Base-by-base conservation (phyloP, 495 filamentous ascomycete genomes). In the Friedmanniomyces simplex region DNA sequence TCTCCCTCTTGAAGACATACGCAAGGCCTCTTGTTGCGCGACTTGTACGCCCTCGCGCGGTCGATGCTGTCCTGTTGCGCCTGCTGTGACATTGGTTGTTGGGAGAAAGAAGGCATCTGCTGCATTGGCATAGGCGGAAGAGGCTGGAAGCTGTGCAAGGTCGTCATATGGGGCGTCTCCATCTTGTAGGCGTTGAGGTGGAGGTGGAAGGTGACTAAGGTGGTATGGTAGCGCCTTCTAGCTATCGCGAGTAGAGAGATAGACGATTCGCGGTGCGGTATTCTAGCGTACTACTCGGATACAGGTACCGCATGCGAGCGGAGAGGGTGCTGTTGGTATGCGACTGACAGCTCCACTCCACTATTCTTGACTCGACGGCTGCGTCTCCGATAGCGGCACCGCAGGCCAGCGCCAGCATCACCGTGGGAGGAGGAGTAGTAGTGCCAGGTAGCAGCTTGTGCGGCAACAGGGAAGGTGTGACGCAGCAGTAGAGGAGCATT, bases 11-110 rank as follows among this genome's bases (percentile, higher is more conserved):
- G 18, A 5, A 5, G 39, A 43, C 39, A 6, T 43, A 43, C 39
- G 49, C 59, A 62, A 13, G 59, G 59, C 32, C 59, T n/a, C 45
- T 62, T 62, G 36, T 62, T 62, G 47, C 59, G 59, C 28, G 59
- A 62, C 50, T 62, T 62, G 54, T 62, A 62, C 10, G 59, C 59
- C 26, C 59, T 52, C 26, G 59, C 59, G 28, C 59, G 59, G 28
- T 62, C 59, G 21, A 52, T 48, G 32, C 30, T n/a, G 36, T 62
- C 59, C 18, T 41, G 26, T 14, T 24, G 30, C 10, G 16, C 18
- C 25, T 54, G 43, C 25, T 49, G 51, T 14, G 50, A 30, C 22
- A 50, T 43, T 7, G 52, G 12, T 14, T 57, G 55, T 22, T 50
- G 55, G 4, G 22, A 43, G 36, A 57, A 54, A 46, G 37, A 36